phyloP scores from a whole-genome alignment of 208 protist species.

The Acanthamoeba culbertsoni region DNA sequence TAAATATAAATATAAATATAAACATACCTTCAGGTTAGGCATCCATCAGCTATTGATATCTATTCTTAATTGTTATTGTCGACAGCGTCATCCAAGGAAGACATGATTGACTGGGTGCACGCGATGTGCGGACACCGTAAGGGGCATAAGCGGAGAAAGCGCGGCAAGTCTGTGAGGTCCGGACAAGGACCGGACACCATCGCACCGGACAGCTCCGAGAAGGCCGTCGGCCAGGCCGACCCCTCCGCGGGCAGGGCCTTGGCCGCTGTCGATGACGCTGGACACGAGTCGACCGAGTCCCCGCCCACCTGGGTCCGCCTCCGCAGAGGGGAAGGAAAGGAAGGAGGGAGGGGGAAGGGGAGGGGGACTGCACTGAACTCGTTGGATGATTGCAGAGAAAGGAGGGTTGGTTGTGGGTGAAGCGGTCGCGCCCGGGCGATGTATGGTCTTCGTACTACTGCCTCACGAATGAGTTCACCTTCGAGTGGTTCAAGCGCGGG shows the following conservation, averaged over 20 bases:
- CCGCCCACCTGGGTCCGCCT: neutral
- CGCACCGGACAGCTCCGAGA: too few species aligned
- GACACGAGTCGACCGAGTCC: neutral
- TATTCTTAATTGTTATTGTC: neutral
- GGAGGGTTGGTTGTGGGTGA: neutral
- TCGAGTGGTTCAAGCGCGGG: neutral
- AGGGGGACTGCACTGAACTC: neutral
- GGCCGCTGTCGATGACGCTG: neutral
- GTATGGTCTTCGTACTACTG: neutral
- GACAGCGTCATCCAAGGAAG: neutral
- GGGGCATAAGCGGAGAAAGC: neutral
- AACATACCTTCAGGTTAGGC: too few species aligned
- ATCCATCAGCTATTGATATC: too few species aligned
- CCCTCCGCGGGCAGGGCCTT: too few species aligned
- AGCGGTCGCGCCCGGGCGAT: neutral
- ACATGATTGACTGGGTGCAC: neutral
- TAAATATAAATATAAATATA: too few species aligned
- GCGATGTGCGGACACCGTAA: neutral
- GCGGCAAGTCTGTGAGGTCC: neutral
- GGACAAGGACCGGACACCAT: neutral
- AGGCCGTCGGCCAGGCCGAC: too few species aligned
- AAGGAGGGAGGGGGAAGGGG: too few species aligned
- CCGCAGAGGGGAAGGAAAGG: too few species aligned
- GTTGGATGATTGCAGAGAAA: neutral
- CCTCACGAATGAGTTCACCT: neutral